phyloP scores from a whole-genome alignment of 352 stramenopile genomes.

The Globisporangium apiculatum region DNA sequence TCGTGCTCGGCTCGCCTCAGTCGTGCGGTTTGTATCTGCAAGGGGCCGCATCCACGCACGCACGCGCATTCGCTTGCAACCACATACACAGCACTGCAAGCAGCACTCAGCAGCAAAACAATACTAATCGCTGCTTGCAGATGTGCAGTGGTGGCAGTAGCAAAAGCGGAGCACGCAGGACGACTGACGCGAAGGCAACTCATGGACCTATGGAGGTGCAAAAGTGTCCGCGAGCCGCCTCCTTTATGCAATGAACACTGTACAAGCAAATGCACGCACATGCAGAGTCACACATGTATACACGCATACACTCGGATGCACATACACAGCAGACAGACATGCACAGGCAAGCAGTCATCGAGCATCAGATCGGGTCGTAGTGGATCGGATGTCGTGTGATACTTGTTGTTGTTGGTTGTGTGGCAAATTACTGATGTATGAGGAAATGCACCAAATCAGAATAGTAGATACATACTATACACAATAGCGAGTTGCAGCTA shows the following conservation, averaged over 20 bases:
- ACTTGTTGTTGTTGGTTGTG: conserved; percentile 1
- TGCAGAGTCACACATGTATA: background rate
- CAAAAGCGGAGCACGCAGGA: background rate
- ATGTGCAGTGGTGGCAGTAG: background rate
- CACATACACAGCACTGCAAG: background rate
- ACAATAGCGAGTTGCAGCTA: no score
- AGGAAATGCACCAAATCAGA: background rate
- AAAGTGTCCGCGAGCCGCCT: conserved; percentile 3
- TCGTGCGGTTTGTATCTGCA: conserved; percentile 12
- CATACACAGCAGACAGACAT: background rate
- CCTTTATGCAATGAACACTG: conserved; percentile 7
- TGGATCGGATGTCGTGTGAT: background rate
- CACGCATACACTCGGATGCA: background rate
- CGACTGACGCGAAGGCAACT: conserved; percentile 1
- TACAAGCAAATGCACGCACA: conserved; percentile 1
- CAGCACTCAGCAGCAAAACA: background rate
- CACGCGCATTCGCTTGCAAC: background rate
- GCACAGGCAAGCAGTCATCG: no score
- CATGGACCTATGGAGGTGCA: conserved; percentile 2
- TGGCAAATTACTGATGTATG: background rate
- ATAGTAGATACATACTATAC: no score
- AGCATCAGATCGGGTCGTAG: no score
- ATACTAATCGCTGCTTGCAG: background rate
- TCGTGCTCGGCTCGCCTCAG: background rate
- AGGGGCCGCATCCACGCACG: conserved; percentile 3